phyloP scores from a whole-genome alignment of 129 eudicot species.

The Artemisia tridentata region DNA sequence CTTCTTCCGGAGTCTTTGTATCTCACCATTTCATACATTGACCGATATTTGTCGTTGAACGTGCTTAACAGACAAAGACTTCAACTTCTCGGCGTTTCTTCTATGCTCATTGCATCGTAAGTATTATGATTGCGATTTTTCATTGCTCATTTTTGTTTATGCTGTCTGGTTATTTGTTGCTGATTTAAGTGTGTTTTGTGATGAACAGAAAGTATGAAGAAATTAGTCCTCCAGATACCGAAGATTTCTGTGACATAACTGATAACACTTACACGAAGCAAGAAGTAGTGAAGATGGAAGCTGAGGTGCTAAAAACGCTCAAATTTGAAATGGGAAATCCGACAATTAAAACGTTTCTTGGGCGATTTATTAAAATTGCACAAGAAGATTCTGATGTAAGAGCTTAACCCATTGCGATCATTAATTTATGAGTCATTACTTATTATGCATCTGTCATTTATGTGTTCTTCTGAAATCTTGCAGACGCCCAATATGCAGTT shows the following conservation, averaged over 20 bases:
- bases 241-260: conserved; percentile 55
- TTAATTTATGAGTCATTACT: background rate
- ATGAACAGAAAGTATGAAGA: conserved; percentile 25
- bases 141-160: no score
- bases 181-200: background rate
- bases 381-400: conserved; percentile 52
- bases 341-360: conserved; percentile 57
- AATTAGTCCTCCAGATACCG: conserved; percentile 43
- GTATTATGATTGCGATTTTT: background rate
- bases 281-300: conserved; percentile 40
- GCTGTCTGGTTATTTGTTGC: background rate
- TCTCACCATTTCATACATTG: conserved; percentile 32
- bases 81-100: conserved; percentile 60
- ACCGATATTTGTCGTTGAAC: conserved; percentile 43
- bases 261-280: conserved; percentile 65
- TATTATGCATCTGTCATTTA: conserved; percentile 1
- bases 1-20: conserved; percentile 71
- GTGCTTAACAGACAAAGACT: conserved; percentile 56
- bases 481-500: conserved; percentile 50
- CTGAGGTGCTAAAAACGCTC: no score
- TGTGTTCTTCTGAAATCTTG: conserved; percentile 7
- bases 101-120: conserved; percentile 54
- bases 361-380: conserved; percentile 48
- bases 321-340: conserved; percentile 18
- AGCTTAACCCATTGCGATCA: background rate